These are phyloP conservation scores for Lactuca sativa DNA, from an alignment of 129 eudicot species.

Conservation along the genomic window DNA sequence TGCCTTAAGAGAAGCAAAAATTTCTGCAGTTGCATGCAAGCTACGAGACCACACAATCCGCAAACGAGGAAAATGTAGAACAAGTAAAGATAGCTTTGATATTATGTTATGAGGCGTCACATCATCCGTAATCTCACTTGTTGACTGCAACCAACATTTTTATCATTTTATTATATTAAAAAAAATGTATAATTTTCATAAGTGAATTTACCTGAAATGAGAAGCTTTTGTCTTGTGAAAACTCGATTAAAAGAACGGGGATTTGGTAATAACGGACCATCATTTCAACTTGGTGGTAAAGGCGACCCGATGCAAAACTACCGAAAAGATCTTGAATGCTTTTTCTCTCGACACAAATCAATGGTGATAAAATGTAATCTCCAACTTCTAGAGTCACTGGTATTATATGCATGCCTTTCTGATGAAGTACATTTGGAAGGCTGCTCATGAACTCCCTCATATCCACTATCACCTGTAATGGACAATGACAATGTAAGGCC, in stretches of 20 bases:
- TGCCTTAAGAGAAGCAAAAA: slow-evolving; percentile 76
- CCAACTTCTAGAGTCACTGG: slow-evolving; percentile 97
- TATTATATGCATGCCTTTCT: slow-evolving; percentile 87
- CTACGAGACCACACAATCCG: slow-evolving; percentile 98
- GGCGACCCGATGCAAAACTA: slow-evolving; percentile 95
- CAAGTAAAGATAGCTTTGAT: slow-evolving; percentile 82
- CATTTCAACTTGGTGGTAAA: slow-evolving; percentile 90
- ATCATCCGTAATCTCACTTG: slow-evolving; percentile 85
- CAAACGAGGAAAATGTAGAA: slow-evolving; percentile 87
- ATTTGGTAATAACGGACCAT: slow-evolving; percentile 89
- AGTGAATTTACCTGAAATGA: slow-evolving; percentile 65
- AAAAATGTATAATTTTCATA: not conserved
- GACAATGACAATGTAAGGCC: not conserved
- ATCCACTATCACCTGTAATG: slow-evolving; percentile 80
- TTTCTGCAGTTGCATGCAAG: slow-evolving; percentile 98
- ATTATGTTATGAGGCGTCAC: slow-evolving; percentile 76
- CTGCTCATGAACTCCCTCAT: slow-evolving; percentile 99
- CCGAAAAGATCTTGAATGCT: slow-evolving; percentile 87
- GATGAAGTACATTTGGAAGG: slow-evolving; percentile 96
- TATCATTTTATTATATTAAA: not conserved
- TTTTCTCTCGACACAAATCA: slow-evolving; percentile 89
- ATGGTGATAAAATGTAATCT: slow-evolving; percentile 88
- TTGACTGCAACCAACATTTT: slow-evolving; percentile 57
- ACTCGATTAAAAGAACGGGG: slow-evolving; percentile 91
- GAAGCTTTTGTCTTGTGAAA: slow-evolving; percentile 98